Evolutionary conservation across 371 early-diverging fungal species (phyloP).

Genomic region (Umbelopsis sp.): DNA sequence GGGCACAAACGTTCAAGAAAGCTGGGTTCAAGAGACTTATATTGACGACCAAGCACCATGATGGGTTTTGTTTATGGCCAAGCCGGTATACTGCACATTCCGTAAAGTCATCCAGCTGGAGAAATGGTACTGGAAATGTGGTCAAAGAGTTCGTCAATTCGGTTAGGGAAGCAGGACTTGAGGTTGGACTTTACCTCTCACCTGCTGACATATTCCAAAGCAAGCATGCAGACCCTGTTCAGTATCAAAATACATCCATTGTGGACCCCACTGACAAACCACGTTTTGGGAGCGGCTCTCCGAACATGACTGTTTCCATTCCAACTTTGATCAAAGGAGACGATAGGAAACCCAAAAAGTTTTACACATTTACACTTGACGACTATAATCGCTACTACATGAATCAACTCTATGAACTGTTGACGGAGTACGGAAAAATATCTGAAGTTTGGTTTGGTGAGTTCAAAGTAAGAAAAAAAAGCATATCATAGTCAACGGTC

Average conservation of each 20-base stretch:
- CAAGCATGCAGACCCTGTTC: constrained; percentile 4
- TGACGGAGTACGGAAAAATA: neutral
- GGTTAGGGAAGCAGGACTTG: neutral
- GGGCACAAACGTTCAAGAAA: constrained; percentile 11
- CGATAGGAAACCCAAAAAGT: constrained; percentile 46
- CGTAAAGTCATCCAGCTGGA: neutral
- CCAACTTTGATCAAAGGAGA: constrained; percentile 22
- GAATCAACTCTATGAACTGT: constrained; percentile 16
- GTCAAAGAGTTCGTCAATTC: constrained; percentile 10
- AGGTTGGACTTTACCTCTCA: constrained; percentile 9
- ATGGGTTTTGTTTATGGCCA: constrained; percentile 29
- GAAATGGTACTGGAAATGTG: constrained; percentile 14
- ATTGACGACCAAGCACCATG: constrained; percentile 47
- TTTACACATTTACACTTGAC: constrained; percentile 55
- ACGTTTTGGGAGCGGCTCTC: constrained; percentile 4
- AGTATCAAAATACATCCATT: neutral
- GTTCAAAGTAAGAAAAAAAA: neutral
- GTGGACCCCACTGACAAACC: neutral
- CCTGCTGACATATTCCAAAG: constrained; percentile 7
- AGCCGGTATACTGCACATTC: constrained; percentile 4
- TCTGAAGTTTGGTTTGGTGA: constrained; percentile 16
- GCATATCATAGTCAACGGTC: too few species aligned
- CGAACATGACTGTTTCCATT: constrained; percentile 5
- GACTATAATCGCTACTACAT: constrained; percentile 38
- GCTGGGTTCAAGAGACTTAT: constrained; percentile 24